Conservation (phyloP, 139 green algal species). For the Auxenochlorella protothecoides region DNA sequence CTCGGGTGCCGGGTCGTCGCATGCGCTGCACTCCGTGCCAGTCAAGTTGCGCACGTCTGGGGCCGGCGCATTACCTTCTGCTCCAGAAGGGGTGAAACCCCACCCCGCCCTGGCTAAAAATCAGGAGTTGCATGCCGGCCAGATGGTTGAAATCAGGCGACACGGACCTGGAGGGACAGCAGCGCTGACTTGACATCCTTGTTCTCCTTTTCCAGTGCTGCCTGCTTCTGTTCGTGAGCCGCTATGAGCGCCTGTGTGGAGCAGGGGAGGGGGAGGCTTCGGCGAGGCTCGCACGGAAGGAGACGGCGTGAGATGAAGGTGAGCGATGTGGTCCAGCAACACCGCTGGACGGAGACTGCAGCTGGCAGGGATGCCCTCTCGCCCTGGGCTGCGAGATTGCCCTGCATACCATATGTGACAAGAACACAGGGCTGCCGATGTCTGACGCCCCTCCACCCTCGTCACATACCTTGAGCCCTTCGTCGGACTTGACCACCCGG, state of each 20-base stretch:
- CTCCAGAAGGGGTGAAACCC: background rate
- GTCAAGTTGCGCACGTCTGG: background rate
- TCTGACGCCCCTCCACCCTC: too few species aligned
- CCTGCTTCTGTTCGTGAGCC: conserved; percentile 39
- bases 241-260: conserved; percentile 27
- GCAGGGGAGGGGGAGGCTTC: background rate
- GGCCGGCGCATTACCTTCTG: background rate
- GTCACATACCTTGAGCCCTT: conserved; percentile 12
- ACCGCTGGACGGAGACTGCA: too few species aligned
- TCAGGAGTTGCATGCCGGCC: background rate
- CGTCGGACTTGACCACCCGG: conserved; percentile 3
- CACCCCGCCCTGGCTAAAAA: background rate
- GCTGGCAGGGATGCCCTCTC: too few species aligned
- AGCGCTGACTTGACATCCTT: conserved; percentile 30
- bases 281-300: too few species aligned
- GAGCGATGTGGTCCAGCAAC: too few species aligned
- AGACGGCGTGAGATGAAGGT: too few species aligned
- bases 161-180: conserved; percentile 19
- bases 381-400: too few species aligned
- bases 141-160: background rate
- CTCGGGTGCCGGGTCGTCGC: background rate
- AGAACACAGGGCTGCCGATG: too few species aligned
- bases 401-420: too few species aligned
- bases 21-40: background rate
- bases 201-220: conserved; percentile 30